Evolutionary conservation across 805 yeast species (phyloP).

Genomic region (Lipomyces sp.): DNA sequence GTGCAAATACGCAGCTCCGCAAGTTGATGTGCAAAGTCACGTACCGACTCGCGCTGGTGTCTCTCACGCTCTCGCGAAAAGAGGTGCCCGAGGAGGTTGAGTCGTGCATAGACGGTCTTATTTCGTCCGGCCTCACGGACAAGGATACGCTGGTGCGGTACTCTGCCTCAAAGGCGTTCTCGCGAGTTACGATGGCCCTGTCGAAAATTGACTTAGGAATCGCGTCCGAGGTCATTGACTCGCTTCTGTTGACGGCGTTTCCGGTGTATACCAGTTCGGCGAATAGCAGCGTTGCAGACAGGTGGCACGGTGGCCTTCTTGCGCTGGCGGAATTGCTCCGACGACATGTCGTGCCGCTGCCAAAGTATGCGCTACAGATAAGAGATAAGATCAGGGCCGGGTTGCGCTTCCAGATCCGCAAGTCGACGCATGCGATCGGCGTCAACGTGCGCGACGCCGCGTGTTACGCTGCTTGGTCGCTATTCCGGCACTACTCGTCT

Average conservation of each 20-base stretch:
- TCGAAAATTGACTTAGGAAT: constrained; percentile 4
- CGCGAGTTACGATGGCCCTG: constrained; percentile 13
- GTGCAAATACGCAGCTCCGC: constrained; percentile 8
- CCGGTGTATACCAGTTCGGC: constrained; percentile 5
- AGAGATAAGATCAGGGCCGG: constrained; percentile 16
- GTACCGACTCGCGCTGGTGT: constrained; percentile 19
- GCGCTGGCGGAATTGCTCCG: constrained; percentile 51
- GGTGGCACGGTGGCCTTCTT: constrained; percentile 58
- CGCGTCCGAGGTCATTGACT: constrained; percentile 12
- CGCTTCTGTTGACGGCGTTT: constrained; percentile 7
- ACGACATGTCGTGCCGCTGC: constrained; percentile 21
- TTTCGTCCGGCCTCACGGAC: constrained; percentile 43
- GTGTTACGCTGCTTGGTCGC: constrained; percentile 80
- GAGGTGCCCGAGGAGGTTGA: constrained; percentile 46
- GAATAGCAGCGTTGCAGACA: constrained; percentile 42
- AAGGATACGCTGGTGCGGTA: constrained; percentile 59
- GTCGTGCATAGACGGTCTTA: constrained; percentile 48
- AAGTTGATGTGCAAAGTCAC: constrained; percentile 19
- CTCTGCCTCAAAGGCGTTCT: constrained; percentile 56
- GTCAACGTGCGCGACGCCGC: constrained; percentile 77
- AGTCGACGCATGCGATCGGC: constrained; percentile 54
- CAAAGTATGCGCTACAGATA: constrained; percentile 17
- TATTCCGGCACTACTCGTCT: constrained; percentile 45
- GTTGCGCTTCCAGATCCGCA: constrained; percentile 56
- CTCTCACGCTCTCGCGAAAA: constrained; percentile 22